Evolutionary conservation across 2,329 filamentous ascomycete genomes (phyloP).

Genomic region (Lecanicillium sp.): DNA sequence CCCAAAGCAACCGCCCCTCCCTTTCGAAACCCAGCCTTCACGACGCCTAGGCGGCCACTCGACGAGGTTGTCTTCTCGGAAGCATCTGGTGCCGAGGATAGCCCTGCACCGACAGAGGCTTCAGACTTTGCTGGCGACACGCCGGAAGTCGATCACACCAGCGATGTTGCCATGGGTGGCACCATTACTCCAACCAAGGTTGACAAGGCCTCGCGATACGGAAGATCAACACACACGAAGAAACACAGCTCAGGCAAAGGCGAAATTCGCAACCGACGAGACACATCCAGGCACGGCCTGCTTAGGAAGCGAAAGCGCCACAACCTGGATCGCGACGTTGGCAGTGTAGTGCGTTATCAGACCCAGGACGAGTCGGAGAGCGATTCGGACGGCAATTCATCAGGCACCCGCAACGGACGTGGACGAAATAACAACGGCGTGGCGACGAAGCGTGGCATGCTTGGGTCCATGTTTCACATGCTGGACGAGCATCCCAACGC

Average conservation of each 20-base stretch:
- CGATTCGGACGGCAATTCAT: conserved; percentile 37
- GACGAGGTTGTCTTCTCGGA: conserved; percentile 48
- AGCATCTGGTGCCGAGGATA: conserved; percentile 50
- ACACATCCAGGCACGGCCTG: conserved; percentile 31
- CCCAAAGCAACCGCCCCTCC: conserved; percentile 37
- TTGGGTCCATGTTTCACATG: conserved; percentile 40
- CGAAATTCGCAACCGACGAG: conserved; percentile 47
- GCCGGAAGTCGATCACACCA: conserved; percentile 40
- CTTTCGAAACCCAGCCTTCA: conserved; percentile 58
- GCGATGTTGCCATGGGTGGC: conserved; percentile 30
- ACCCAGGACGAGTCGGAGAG: conserved; percentile 37
- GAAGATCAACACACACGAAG: conserved; percentile 31
- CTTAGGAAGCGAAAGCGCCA: conserved; percentile 48
- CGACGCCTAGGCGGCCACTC: conserved; percentile 51
- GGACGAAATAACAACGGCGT: conserved; percentile 16
- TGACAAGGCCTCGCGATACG: conserved; percentile 38
- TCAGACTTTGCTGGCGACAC: conserved; percentile 46
- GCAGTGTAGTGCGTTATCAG: conserved; percentile 39
- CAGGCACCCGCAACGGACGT: conserved; percentile 15
- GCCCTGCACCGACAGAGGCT: conserved; percentile 49
- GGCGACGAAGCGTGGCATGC: conserved; percentile 15
- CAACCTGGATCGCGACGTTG: conserved; percentile 43
- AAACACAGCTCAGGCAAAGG: conserved; percentile 50
- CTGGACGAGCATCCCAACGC: conserved; percentile 51
- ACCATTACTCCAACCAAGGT: conserved; percentile 39